Base-by-base conservation (phyloP, 495 filamentous ascomycete species). In the Neohortaea acidophila region DNA sequence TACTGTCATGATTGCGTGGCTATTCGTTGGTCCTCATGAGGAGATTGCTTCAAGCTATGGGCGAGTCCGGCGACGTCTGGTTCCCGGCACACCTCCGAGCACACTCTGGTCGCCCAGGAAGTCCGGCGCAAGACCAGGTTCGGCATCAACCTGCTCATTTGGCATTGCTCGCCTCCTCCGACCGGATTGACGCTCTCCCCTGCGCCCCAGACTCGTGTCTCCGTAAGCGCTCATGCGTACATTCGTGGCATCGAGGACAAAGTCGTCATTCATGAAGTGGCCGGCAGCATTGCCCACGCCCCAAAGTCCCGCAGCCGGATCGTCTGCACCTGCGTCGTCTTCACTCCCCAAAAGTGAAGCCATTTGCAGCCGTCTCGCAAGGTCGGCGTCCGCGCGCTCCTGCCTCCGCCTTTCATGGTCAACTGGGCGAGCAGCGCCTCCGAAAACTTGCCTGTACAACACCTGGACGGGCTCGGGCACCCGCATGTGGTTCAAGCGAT, bases 401-500 rank as follows among this genome's bases (percentile, higher is more conserved):
- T 76, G 71, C 8, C 64, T 47, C 8, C 63, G 59, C 11, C 67
- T 59, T n/a, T 62, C 41, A 21, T 67, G 55, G 5, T 65, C 43
- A 8, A 28, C 17, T 25, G 34, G 15, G 3, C 15, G n/a, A 12
- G 33, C 29, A 0, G 42, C 40, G n/a, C 30, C 42, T 20, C 17
- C 24, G 43, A 12, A 54, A 33, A 45, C 21, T 43, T 51, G 30
- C 38, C 56, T 26, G 46, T 43, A 33, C 29, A 43, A 36, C 9
- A 45, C 24, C 26, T 48, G 51, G 0, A 52, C 44, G 2, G 43
- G 45, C 34, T 60, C 50, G 7, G 69, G 66, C 11, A 70, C 57
- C 37, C 68, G 62, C 64, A 77, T 73, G 40, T 71, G 65, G 26
- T 70, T 59, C n/a, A 73, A 51, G 2, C 59, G 63, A 41, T 79